Percentiles rank a stretch among this genome's conserved stretches.
These are phyloP conservation scores for Phytophthora litchii DNA, from an alignment of 352 stramenopile species.

Conservation along the genomic window DNA sequence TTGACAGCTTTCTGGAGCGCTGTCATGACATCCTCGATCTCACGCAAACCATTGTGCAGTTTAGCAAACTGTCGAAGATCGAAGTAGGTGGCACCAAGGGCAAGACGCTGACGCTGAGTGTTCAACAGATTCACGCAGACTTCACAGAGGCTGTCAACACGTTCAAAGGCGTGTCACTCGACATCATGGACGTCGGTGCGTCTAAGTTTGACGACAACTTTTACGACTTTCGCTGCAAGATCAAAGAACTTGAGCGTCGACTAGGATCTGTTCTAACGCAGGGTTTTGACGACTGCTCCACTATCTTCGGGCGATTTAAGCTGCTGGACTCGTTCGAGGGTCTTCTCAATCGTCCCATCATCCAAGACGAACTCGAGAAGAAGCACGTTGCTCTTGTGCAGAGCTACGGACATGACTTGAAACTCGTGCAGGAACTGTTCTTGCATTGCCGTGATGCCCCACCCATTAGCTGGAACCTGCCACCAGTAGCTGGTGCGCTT, in stretches of 20 bases:
- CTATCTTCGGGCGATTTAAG: conserved; percentile 98
- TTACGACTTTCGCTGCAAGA: conserved; percentile 96
- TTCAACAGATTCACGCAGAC: conserved; percentile 96
- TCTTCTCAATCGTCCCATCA: conserved; percentile 94
- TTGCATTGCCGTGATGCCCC: conserved; percentile 92
- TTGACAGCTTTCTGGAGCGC: conserved; percentile 97
- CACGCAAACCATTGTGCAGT: conserved; percentile 98
- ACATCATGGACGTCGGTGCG: conserved; percentile 98
- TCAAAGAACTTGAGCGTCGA: conserved; percentile 98
- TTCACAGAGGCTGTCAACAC: conserved; percentile 94
- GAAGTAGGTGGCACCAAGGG: conserved; percentile 98
- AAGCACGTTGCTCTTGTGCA: conserved; percentile 97
- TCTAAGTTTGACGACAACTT: conserved; percentile 98
- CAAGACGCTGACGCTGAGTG: conserved; percentile 92
- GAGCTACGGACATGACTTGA: conserved; percentile 96
- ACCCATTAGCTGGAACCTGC: conserved; percentile 95
- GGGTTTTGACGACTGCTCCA: conserved; percentile 97
- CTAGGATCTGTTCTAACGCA: conserved; percentile 96
- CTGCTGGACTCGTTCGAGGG: conserved; percentile 97
- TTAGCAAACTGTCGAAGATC: conserved; percentile 98
- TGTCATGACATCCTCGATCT: conserved; percentile 98
- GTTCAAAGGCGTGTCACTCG: conserved; percentile 96
- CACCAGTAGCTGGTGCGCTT: conserved; percentile 94
- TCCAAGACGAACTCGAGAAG: conserved; percentile 97
- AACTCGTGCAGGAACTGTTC: conserved; percentile 97